Evolutionary conservation across 768 basidiomycete genomes (phyloP).

Genomic region (Mycena venus): DNA sequence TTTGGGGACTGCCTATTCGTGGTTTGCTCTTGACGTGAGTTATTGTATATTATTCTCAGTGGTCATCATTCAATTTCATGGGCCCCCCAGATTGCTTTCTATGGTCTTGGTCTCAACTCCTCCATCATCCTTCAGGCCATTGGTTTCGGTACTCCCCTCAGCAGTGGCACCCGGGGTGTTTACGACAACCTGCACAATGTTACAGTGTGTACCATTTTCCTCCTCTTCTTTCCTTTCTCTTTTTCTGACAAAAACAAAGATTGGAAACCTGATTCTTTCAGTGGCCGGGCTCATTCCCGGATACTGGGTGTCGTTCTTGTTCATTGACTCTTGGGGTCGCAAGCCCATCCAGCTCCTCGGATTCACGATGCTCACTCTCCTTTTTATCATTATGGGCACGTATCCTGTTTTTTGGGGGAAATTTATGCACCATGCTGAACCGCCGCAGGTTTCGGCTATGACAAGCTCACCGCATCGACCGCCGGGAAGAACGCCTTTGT

Average conservation of each 20-base stretch:
- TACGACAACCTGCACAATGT: slow-evolving; percentile 75
- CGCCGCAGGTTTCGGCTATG: slow-evolving; percentile 72
- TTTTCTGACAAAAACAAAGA: too few species aligned
- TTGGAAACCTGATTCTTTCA: slow-evolving; percentile 83
- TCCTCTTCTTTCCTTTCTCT: too few species aligned
- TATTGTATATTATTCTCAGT: background rate
- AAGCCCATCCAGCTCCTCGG: slow-evolving; percentile 88
- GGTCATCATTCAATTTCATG: background rate
- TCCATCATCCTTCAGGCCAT: slow-evolving; percentile 81
- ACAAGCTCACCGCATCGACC: slow-evolving; percentile 62
- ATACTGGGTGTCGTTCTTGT: slow-evolving; percentile 74
- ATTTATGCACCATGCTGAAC: slow-evolving; percentile 1
- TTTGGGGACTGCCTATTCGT: slow-evolving; percentile 83
- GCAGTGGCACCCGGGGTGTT: slow-evolving; percentile 52
- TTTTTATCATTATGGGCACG: slow-evolving; percentile 81
- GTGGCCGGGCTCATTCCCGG: slow-evolving; percentile 87
- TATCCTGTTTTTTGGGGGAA: slow-evolving; percentile 41
- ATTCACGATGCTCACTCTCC: slow-evolving; percentile 72
- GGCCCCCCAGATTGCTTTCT: slow-evolving; percentile 78
- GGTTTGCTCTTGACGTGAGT: slow-evolving; percentile 90
- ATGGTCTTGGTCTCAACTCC: slow-evolving; percentile 90
- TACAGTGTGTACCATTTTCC: too few species aligned
- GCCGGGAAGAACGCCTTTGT: slow-evolving; percentile 72
- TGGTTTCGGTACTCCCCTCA: slow-evolving; percentile 69
- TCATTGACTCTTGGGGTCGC: slow-evolving; percentile 86